Base-by-base conservation (phyloP, 176 grass and related monocot genomes). In the Poa pratensis region DNA sequence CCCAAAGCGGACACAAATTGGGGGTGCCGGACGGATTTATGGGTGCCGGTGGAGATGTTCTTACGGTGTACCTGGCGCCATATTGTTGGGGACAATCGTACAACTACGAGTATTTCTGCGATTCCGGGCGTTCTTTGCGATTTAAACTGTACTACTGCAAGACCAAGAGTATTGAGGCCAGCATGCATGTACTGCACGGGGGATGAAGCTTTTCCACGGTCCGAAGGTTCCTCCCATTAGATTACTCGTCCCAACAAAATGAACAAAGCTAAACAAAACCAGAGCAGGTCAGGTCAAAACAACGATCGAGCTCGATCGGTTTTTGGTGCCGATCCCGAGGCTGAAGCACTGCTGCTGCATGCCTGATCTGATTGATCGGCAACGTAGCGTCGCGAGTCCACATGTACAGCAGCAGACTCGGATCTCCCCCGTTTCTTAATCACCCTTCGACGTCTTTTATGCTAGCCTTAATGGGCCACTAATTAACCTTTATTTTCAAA, bases 211-310 rank as follows among this genome's bases (percentile, higher is more conserved):
- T 82, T 71, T 79, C 75, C 51, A 71, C 75, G 75, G 75, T 9
- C 24, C 79, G 75, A 86, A 86, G 75, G 63, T 78, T 85, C 64
- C 48, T 77, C 1, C 61, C 49, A 14, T 69, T 85, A 68, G 34
- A 66, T 66, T 76, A 77, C 34, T 69, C 53, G 62, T 32, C 3
- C 43, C 68, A 39, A 39, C 35, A 39, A 39, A 39, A 39, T 39
- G 35, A 49, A 75, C 15, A 45, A 30, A 72, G 5, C 49, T 20
- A n/a, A 76, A 54, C 9, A 4, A 76, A 55, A 22, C 50, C 10
- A 28, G 23, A 24, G 59, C 59, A 61, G 59, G 23, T 26, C 6
- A 58, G 34, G 30, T 57, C 69, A 24, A 50, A 57, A 60, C 19
- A 43, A 62, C 42, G 35, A 4, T 39, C 35, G 82, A 75, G 81